Evolutionary conservation across 192 early-diverging fungal species (phyloP), one percentile per base, ranked within the genome.

Genomic region (Coemansia aciculifera): DNA sequence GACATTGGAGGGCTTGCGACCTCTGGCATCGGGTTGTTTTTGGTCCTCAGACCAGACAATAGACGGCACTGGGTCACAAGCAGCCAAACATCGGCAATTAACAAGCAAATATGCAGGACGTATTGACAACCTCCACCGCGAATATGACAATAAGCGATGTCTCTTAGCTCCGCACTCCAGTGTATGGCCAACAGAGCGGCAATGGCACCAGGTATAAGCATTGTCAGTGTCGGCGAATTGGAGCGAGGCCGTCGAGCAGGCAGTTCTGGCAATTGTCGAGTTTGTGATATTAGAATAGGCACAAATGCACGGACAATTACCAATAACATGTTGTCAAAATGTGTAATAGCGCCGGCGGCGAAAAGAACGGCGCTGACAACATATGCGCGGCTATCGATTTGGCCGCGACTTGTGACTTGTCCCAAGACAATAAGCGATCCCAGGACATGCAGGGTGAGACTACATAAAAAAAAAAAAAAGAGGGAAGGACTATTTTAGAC

Each of bases 391-490:
- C n/a, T 23, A 21, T 17, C 19, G 46, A 21, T 8, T 32, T 29
- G 31, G 43, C 27, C 27, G 27, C 8, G 36, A 32, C 17, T 44
- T 44, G 43, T 44, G 43, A 13, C 12, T 17, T 2, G 4, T 49
- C 15, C 43, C 43, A 49, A 17, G 23, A 52, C 19, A 42, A 62
- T 43, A 5, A 60, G 48, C 54, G 42, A 17, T 49, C 37, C 32
- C 32, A 59, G 8, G 62, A 32, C 24, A 54, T 63, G 69, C 59
- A 71, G 15, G 62, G 42, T 21, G 43, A 71, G 21, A 39, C 69
- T 71, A 71, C 34, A 59, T 36, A 32, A 51, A 0, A 36, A 24
- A 37, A 0, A 21, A 21, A 21, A 21, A 21, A 21, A 21, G 21
- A 21, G 17, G 44, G 13, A 49, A 43, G 12, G 10, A 34, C 0